Evolutionary conservation across 2,329 filamentous ascomycete genomes (phyloP).

Genomic region (Diaporthe helianthi): DNA sequence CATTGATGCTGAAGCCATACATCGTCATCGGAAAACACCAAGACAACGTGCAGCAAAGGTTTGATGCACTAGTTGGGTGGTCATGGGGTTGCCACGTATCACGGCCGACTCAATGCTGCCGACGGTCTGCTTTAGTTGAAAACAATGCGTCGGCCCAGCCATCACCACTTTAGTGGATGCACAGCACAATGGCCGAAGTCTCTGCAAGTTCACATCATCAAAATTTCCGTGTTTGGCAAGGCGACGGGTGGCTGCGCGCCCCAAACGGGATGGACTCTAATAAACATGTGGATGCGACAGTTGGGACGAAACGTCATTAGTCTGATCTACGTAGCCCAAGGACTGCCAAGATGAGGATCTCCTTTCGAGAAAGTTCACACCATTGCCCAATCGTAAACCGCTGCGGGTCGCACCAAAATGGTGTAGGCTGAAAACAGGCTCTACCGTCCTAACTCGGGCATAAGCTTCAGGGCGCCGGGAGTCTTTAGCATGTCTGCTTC

Average conservation of each 20-base stretch:
- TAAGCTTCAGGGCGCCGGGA: neutral
- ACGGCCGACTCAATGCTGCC: neutral
- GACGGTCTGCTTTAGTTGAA: neutral
- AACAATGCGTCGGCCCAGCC: neutral
- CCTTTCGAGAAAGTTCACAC: neutral
- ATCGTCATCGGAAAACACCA: neutral
- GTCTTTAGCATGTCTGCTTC: neutral
- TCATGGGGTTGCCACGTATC: neutral
- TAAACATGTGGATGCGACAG: neutral
- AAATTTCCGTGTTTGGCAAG: neutral
- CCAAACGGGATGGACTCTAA: neutral
- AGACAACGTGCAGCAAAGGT: neutral
- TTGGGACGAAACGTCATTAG: slow-evolving; percentile 14
- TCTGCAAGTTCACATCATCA: neutral
- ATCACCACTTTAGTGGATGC: neutral
- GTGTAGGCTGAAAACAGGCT: neutral
- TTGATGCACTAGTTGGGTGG: neutral
- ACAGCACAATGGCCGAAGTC: neutral
- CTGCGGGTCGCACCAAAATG: neutral
- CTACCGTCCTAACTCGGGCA: neutral
- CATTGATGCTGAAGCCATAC: neutral
- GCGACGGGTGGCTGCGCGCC: neutral
- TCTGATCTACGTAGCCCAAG: neutral
- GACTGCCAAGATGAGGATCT: neutral
- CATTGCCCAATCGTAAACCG: neutral